Conservation (phyloP, 306 rosid genomes). For the Acmispon strigosus region DNA sequence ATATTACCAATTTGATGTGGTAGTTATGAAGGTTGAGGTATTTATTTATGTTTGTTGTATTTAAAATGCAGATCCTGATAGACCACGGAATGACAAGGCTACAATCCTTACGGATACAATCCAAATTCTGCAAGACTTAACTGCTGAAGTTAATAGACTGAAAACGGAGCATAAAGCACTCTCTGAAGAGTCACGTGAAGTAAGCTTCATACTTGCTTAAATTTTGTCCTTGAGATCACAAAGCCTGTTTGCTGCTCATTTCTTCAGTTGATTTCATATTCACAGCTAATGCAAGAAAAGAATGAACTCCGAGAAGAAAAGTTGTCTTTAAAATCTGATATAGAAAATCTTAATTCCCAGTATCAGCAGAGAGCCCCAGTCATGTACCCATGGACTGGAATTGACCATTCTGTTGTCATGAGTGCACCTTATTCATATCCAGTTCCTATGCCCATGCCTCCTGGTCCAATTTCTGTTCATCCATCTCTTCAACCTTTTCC, state of each 20-base stretch:
- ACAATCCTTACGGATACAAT: constrained; percentile 77
- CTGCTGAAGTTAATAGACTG: constrained; percentile 55
- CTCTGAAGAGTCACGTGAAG: constrained; percentile 81
- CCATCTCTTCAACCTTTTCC: constrained; percentile 69
- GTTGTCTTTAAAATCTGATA: constrained; percentile 59
- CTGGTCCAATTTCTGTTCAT: constrained; percentile 57
- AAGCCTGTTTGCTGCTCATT: constrained; percentile 9
- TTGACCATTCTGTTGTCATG: constrained; percentile 70
- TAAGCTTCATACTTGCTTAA: constrained; percentile 23
- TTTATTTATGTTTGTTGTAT: constrained; percentile 3
- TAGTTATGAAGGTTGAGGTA: neutral
- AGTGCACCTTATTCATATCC: constrained; percentile 74
- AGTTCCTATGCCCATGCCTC: constrained; percentile 53
- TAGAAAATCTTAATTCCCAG: constrained; percentile 63
- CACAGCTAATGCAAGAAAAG: constrained; percentile 78
- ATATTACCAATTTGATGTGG: neutral
- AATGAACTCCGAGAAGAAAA: constrained; percentile 93
- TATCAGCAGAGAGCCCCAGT: constrained; percentile 73
- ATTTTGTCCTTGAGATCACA: neutral
- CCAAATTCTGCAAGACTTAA: constrained; percentile 67
- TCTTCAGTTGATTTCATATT: constrained; percentile 12
- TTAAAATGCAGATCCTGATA: constrained; percentile 65
- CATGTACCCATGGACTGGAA: constrained; percentile 72
- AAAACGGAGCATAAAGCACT: constrained; percentile 61
- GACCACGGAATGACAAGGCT: constrained; percentile 91